Evolutionary conservation across 164 flowering plant genomes (phyloP).

Genomic region (Hamamelis virginiana): DNA sequence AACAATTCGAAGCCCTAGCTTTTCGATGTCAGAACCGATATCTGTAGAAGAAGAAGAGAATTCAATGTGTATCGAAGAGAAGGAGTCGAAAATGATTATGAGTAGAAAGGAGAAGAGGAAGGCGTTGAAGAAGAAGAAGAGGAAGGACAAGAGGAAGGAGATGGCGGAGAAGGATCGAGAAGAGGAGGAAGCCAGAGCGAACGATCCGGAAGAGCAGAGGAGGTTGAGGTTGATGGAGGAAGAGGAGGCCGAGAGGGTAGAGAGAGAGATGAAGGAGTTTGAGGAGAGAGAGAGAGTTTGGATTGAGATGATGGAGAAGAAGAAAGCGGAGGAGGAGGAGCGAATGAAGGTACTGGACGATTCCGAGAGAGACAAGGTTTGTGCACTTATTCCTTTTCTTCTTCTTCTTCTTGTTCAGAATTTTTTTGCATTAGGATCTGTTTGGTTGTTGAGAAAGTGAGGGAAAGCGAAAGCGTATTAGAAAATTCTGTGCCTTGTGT

Average conservation of each 20-base stretch:
- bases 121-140: constrained; percentile 66
- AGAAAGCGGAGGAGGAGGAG: constrained; percentile 35
- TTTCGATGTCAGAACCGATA: constrained; percentile 8
- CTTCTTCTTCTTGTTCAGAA: background rate
- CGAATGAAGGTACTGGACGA: constrained; percentile 36
- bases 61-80: background rate
- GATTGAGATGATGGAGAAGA: constrained; percentile 48
- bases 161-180: constrained; percentile 52
- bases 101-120: constrained; percentile 77
- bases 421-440: background rate
- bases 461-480: background rate
- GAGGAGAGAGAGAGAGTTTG: constrained; percentile 82
- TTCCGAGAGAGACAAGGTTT: constrained; percentile 31
- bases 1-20: background rate
- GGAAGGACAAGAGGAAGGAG: constrained; percentile 67
- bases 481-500: too few species aligned
- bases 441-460: background rate
- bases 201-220: constrained; percentile 70
- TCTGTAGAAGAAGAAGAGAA: background rate
- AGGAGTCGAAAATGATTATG: constrained; percentile 1
- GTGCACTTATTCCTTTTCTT: background rate
- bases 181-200: constrained; percentile 57
- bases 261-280: constrained; percentile 57
- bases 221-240: constrained; percentile 47
- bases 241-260: constrained; percentile 57